Evolutionary conservation across 305 asterid genomes (phyloP), one percentile per base, ranked within the genome.

Genomic region (Plantago coronopus): DNA sequence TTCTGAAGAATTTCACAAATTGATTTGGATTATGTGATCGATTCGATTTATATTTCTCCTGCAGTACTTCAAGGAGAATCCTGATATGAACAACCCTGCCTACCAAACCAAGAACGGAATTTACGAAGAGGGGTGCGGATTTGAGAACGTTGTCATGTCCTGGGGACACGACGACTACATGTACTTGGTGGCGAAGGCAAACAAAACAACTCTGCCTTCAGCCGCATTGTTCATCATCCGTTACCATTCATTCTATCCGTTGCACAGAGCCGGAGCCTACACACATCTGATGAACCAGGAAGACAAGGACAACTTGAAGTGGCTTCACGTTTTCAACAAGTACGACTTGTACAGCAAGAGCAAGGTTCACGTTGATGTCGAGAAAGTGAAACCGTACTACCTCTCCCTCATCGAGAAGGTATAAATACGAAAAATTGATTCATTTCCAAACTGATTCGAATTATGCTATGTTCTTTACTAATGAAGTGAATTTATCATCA

Each of bases 121-220:
- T 17, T 85, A 88, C 61, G 23, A 72, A 42, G 76, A 80, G 62
- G 93, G 88, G 4, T 85, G 90, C 57, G 96, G 96, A 2, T 67
- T 88, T 1, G 77, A 88, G 43, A 83, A 88, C 10, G 95, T 85
- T 13, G 73, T 69, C 12, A 85, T 88, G 95, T 85, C 95, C 10
- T 88, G 91, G 88, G 96, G 96, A 1, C 96, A 85, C 48, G 95
- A 88, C 62, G 96, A 85, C 53, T 88, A 88, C 65, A 88, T 85
- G 96, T 88, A 80, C 65, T 65, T 88, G 85, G 90, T 88, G 56
- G 81, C 89, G 0, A 86, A 86, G 70, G 83, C 80, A 72, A 88
- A 86, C 19, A 75, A 78, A 49, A 72, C 93, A 0, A 83, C 90
- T 8, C 71, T 86, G 53, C 96, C 96, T 47, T 69, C 88, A 1